Base-by-base conservation (phyloP, 1,284 basidiomycete species). In the Melampsora medusae region DNA sequence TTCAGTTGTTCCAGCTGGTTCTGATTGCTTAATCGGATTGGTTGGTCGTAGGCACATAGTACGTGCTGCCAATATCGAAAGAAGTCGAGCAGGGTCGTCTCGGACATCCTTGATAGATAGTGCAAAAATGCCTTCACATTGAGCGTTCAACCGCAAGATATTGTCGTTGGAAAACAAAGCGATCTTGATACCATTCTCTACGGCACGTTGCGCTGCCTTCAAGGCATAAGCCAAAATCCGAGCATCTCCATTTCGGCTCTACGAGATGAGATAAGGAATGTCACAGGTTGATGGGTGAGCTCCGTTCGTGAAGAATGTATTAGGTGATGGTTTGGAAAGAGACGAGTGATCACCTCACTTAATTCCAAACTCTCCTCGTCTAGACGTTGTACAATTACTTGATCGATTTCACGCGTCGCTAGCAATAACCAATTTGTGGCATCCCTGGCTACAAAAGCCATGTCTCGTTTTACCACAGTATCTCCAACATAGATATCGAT, bases 161-260 rank as follows among this genome's bases (percentile, higher is more conserved):
- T 71, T 71, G 33, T 71, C 69, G 25, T 71, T 71, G 16, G 69
- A 71, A 31, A 71, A n/a, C 25, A 71, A 64, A 22, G 46, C 61
- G 0, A 71, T 50, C 2, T 64, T 60, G 14, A 25, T 48, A 2
- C 60, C 69, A 22, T 42, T 46, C 28, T 64, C 10, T 12, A 42
- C 42, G 10, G 42, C 42, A 42, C 12, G 42, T 42, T 42, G 42
- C 9, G 42, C 12, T 42, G 12, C 42, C 42, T 42, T 42, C 42
- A 42, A 42, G 22, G 69, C 46, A 53, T 71, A 71, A 4, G 25
- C 16, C 12, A 71, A 61, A 64, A 71, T 71, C 42, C 61, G 60
- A 22, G 60, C 50, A 53, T 71, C 69, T 19, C 56, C 42, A 53
- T 71, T 48, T 22, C 48, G 42, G 31, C 35, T 19, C 69, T 64